A percentile compares a stretch with the other conserved stretches of the same genome.
Conservation (phyloP, 306 rosid species). For the Dryas octopetala region DNA sequence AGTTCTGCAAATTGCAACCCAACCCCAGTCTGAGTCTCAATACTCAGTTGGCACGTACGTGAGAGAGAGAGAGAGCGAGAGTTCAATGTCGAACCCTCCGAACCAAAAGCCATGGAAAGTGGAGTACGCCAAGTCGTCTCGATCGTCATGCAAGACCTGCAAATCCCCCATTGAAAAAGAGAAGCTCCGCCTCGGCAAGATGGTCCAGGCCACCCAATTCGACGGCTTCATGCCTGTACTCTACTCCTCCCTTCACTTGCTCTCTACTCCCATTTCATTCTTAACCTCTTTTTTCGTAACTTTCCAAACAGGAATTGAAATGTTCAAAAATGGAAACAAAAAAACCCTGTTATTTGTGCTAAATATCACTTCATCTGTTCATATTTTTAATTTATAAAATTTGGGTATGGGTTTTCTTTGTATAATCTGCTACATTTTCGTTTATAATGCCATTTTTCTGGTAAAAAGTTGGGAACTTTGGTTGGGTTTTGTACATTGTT, state of each 20-base stretch:
- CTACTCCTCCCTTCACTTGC: background rate
- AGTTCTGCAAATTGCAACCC: background rate
- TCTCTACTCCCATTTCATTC: background rate
- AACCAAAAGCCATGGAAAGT: constrained; percentile 78
- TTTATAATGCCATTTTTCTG: too few species aligned
- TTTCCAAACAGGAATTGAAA: background rate
- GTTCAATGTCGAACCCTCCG: constrained; percentile 65
- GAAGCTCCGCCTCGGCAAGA: constrained; percentile 82
- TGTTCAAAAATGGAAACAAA: background rate
- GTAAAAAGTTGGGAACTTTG: background rate
- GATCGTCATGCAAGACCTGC: constrained; percentile 91
- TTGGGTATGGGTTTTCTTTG: background rate
- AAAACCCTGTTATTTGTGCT: background rate
- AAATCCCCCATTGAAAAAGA: constrained; percentile 65
- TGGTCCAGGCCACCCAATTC: constrained; percentile 87
- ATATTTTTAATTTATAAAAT: background rate
- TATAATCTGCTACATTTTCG: background rate
- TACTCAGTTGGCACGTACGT: background rate
- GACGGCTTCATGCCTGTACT: constrained; percentile 92
- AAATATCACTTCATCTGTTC: background rate
- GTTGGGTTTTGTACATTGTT: background rate
- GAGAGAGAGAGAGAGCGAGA: background rate
- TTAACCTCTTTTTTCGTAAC: background rate
- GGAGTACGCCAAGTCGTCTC: constrained; percentile 86
- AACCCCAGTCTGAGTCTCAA: background rate